Conservation (phyloP, 2,329 filamentous ascomycete genomes). For the Chaetothyriales sp. region DNA sequence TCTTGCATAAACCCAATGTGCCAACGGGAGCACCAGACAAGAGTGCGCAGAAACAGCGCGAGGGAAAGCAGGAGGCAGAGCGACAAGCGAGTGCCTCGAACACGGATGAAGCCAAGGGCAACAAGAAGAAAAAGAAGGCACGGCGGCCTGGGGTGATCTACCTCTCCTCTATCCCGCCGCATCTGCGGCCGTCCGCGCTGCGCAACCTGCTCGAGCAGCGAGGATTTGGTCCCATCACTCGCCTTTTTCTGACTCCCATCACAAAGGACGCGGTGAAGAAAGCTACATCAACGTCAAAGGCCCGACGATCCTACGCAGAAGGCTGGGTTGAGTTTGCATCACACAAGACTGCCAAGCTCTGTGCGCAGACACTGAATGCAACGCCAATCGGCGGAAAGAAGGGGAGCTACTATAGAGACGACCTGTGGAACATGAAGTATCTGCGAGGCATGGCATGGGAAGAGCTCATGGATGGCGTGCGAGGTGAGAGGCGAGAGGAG, state of each 20-base stretch:
- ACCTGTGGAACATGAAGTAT: constrained; percentile 34
- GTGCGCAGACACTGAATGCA: constrained; percentile 32
- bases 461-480: constrained; percentile 31
- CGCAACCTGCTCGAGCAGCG: constrained; percentile 27
- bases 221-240: constrained; percentile 28
- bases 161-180: constrained; percentile 31
- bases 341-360: constrained; percentile 30
- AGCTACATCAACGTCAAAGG: constrained; percentile 18
- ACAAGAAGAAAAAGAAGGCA: constrained; percentile 29
- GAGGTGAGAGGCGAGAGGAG: constrained; percentile 27
- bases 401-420: constrained; percentile 32
- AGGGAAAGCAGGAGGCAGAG: constrained; percentile 18
- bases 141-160: constrained; percentile 26
- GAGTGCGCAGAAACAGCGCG: constrained; percentile 42
- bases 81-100: neutral
- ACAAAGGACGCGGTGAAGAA: constrained; percentile 20
- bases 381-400: constrained; percentile 29
- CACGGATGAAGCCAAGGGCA: constrained; percentile 22
- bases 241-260: constrained; percentile 28
- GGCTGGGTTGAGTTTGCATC: constrained; percentile 35
- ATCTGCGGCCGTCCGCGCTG: constrained; percentile 33
- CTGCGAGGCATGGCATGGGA: constrained; percentile 29
- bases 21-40: constrained; percentile 39
- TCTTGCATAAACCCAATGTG: constrained; percentile 36
- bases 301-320: constrained; percentile 28